These are phyloP conservation scores for Micractinium sp. DNA, from an alignment of 139 green algal genomes.

Conservation along the genomic window DNA sequence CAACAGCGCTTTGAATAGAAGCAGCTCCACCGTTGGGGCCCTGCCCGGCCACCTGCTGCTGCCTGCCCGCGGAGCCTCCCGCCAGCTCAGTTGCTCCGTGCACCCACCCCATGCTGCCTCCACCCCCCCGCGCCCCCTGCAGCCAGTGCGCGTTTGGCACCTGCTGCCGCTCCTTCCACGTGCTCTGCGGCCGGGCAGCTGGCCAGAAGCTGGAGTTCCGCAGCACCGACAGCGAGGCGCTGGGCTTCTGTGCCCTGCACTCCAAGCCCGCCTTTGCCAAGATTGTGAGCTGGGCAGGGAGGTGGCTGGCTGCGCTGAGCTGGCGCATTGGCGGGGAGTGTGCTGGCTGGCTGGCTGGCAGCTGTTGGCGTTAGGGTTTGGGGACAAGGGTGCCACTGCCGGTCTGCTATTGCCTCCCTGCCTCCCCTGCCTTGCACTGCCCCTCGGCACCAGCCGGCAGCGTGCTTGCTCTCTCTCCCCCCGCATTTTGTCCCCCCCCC, in stretches of 20 bases:
- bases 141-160: constrained; percentile 50
- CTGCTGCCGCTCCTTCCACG: constrained; percentile 52
- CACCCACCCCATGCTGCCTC: not conserved
- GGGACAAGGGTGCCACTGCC: too few relatives aligned
- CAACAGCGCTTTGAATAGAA: too few relatives aligned
- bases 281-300: not conserved
- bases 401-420: too few relatives aligned
- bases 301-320: too few relatives aligned
- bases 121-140: not conserved
- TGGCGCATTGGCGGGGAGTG: not conserved
- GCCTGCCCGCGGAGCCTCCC: not conserved
- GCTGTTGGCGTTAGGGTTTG: not conserved
- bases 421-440: too few relatives aligned
- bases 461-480: too few relatives aligned
- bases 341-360: not conserved
- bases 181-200: constrained; percentile 40
- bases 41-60: not conserved
- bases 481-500: not conserved
- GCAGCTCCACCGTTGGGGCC: too few relatives aligned
- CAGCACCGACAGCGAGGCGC: constrained; percentile 40
- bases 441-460: too few relatives aligned
- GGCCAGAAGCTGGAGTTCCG: constrained; percentile 24
- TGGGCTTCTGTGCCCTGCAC: constrained; percentile 52
- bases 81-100: not conserved
- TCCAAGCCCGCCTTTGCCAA: constrained; percentile 25